phyloP scores from a whole-genome alignment of 2,329 filamentous ascomycete genomes.

The Fusarium xyrophilum region DNA sequence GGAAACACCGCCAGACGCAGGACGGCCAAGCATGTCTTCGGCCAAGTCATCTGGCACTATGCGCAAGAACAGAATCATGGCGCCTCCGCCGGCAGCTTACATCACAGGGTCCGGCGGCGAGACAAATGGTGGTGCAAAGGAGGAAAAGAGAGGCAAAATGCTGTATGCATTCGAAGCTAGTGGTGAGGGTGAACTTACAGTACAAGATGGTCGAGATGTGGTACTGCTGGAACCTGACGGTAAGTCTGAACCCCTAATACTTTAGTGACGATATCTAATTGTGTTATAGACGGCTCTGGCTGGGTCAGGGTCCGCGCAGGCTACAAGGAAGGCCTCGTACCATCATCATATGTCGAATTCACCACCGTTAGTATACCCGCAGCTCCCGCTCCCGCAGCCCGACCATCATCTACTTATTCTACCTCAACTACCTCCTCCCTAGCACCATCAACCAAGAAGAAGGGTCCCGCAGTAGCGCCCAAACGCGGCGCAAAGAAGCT shows the following conservation, averaged over 20 bases:
- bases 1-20: slow-evolving; percentile 49
- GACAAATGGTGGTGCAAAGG: slow-evolving; percentile 51
- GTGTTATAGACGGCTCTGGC: slow-evolving; percentile 78
- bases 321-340: slow-evolving; percentile 82
- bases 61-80: slow-evolving; percentile 77
- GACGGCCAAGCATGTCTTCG: slow-evolving; percentile 42
- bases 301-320: slow-evolving; percentile 87
- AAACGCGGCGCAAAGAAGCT: slow-evolving; percentile 91
- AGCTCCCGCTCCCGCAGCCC: slow-evolving; percentile 55
- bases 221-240: slow-evolving; percentile 84
- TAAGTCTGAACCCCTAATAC: slow-evolving; percentile 55
- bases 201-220: slow-evolving; percentile 81
- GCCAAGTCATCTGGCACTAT: slow-evolving; percentile 40
- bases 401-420: slow-evolving; percentile 79
- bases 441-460: slow-evolving; percentile 69
- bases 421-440: slow-evolving; percentile 62
- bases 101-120: slow-evolving; percentile 68
- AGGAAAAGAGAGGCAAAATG: slow-evolving; percentile 79
- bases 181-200: slow-evolving; percentile 80
- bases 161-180: slow-evolving; percentile 84
- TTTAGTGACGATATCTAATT: slow-evolving; percentile 12
- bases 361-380: slow-evolving; percentile 51
- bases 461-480: slow-evolving; percentile 90
- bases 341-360: slow-evolving; percentile 82
- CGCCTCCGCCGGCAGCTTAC: slow-evolving; percentile 85